Evolutionary conservation across 345 rosid genomes (phyloP).

Genomic region (Jatropha curcas): DNA sequence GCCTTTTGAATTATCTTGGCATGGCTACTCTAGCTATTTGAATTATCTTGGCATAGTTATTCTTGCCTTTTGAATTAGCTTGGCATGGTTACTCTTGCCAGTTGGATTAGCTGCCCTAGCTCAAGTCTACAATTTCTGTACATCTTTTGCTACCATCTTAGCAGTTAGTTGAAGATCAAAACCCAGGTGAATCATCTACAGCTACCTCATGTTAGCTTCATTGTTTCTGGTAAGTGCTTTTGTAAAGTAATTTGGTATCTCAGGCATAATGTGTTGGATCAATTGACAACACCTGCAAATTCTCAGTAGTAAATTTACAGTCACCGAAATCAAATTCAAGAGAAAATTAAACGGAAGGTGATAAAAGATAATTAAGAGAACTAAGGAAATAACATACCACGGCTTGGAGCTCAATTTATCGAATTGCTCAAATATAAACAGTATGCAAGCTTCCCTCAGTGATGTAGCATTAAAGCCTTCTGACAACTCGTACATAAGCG

Average conservation of each 20-base stretch:
- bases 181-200: conserved; percentile 19
- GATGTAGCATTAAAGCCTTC: conserved; percentile 59
- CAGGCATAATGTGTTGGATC: conserved; percentile 51
- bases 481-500: conserved; percentile 62
- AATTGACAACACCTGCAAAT: conserved; percentile 48
- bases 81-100: background rate
- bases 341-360: background rate
- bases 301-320: background rate
- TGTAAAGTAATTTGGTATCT: conserved; percentile 43
- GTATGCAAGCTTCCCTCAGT: conserved; percentile 62
- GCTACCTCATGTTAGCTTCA: conserved; percentile 27
- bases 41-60: too few species aligned
- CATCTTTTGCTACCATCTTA: conserved; percentile 7
- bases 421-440: conserved; percentile 56
- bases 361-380: background rate
- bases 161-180: conserved; percentile 7
- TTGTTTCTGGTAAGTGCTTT: conserved; percentile 40
- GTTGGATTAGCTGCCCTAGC: background rate
- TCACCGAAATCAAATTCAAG: background rate
- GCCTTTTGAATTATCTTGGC: conserved; percentile 1
- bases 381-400: conserved; percentile 47
- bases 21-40: background rate
- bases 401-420: conserved; percentile 51
- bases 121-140: conserved; percentile 22
- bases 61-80: background rate